Conservation (phyloP, 2,329 filamentous ascomycete genomes). For the Tolypocladium tundrense region DNA sequence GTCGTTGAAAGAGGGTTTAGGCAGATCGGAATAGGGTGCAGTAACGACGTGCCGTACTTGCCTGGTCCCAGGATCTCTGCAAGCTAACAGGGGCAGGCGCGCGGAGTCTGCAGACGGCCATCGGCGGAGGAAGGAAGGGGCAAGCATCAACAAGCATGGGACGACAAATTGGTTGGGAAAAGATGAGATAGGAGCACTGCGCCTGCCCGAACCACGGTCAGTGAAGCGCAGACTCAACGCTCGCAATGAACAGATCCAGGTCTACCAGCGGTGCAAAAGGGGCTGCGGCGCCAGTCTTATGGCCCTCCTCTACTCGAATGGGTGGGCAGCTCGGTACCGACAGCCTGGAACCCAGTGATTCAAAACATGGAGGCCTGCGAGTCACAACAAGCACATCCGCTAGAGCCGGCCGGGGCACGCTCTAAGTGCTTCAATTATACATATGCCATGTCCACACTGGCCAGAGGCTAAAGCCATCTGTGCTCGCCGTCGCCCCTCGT, state of each 20-base stretch:
- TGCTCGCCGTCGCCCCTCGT: neutral
- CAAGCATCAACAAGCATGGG: neutral
- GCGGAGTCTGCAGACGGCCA: neutral
- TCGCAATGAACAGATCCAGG: neutral
- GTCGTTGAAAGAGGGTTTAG: neutral
- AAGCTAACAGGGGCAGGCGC: neutral
- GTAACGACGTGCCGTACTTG: too few relatives aligned
- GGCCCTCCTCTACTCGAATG: neutral
- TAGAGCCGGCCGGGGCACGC: neutral
- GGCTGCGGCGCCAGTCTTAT: neutral
- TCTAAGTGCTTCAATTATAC: neutral
- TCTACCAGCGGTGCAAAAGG: neutral
- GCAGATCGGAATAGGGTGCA: too few relatives aligned
- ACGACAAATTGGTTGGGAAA: neutral
- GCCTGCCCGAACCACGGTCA: neutral
- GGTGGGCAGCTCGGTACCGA: neutral
- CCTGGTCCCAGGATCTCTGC: too few relatives aligned
- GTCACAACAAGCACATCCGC: neutral
- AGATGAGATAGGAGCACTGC: neutral
- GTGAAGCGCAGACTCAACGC: neutral
- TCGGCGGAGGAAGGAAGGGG: neutral
- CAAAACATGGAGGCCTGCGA: neutral
- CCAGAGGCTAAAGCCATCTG: neutral
- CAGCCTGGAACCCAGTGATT: neutral
- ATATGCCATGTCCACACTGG: neutral